A percentile compares a stretch with the other conserved stretches of the same genome.
Evolutionary conservation across 805 yeast species (phyloP).

Genomic region (Torulaspora quercuum): DNA sequence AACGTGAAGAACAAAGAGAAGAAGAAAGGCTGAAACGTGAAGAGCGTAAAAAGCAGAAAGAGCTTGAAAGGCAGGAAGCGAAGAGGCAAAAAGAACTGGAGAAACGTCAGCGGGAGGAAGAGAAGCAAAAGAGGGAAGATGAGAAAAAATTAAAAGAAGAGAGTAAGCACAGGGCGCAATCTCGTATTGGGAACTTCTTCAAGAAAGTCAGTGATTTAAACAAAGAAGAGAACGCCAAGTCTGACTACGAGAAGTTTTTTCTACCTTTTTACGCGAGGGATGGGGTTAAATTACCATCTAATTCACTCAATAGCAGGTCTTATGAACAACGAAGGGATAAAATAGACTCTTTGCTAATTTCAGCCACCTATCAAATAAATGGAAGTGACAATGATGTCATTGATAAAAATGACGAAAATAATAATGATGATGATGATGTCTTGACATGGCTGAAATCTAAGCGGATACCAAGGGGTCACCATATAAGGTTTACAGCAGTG

Average conservation of each 20-base stretch:
- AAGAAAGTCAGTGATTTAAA: conserved; percentile 32
- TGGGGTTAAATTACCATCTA: conserved; percentile 29
- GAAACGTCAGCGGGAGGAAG: conserved; percentile 22
- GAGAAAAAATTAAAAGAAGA: conserved; percentile 32
- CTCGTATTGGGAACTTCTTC: conserved; percentile 38
- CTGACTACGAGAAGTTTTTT: conserved; percentile 37
- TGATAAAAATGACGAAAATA: too few species aligned
- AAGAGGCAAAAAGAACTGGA: conserved; percentile 28
- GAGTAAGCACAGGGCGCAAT: conserved; percentile 39
- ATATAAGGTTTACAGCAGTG: conserved; percentile 36
- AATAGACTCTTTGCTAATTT: conserved; percentile 30
- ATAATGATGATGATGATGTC: conserved; percentile 10
- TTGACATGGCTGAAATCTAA: conserved; percentile 25
- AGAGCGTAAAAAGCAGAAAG: conserved; percentile 23
- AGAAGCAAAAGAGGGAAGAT: conserved; percentile 22
- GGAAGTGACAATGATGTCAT: too few species aligned
- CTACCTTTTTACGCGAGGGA: conserved; percentile 40
- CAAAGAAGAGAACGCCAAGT: conserved; percentile 21
- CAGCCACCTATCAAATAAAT: too few species aligned
- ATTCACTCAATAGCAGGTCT: conserved; percentile 7
- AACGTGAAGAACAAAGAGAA: conserved; percentile 38
- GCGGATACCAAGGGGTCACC: conserved; percentile 20
- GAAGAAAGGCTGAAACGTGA: conserved; percentile 30
- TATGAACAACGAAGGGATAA: conserved; percentile 12
- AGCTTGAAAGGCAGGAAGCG: conserved; percentile 24